Evolutionary conservation across 1,284 basidiomycete species (phyloP).

Genomic region (Pisolithus thermaeus): DNA sequence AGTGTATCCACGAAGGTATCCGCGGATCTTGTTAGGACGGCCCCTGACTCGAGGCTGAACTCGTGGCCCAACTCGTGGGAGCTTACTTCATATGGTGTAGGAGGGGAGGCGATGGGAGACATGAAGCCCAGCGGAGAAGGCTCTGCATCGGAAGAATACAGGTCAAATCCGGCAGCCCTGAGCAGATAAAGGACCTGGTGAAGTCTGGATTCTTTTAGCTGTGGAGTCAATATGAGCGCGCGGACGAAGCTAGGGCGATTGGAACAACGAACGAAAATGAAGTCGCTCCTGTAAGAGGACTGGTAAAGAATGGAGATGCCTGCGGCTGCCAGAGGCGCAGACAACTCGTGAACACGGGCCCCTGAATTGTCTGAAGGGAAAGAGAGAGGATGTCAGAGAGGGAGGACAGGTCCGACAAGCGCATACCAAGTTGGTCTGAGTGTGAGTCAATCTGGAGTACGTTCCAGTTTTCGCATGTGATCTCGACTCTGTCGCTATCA

Average conservation of each 20-base stretch:
- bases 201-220: slow-evolving; percentile 65
- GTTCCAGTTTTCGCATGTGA: slow-evolving; percentile 66
- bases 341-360: slow-evolving; percentile 72
- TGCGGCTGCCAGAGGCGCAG: slow-evolving; percentile 70
- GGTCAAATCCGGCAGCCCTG: slow-evolving; percentile 55
- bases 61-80: slow-evolving; percentile 32
- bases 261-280: slow-evolving; percentile 58
- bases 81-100: slow-evolving; percentile 33
- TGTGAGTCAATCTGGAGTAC: slow-evolving; percentile 76
- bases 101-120: slow-evolving; percentile 34
- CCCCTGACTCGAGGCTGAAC: slow-evolving; percentile 32
- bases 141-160: slow-evolving; percentile 55
- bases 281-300: slow-evolving; percentile 81
- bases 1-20: slow-evolving; percentile 20
- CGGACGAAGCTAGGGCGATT: not conserved
- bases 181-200: slow-evolving; percentile 58
- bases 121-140: slow-evolving; percentile 32
- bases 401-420: slow-evolving; percentile 17
- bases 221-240: not conserved
- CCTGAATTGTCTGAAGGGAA: slow-evolving; percentile 54
- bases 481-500: slow-evolving; percentile 49
- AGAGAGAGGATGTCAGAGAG: not conserved
- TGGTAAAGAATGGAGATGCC: slow-evolving; percentile 84
- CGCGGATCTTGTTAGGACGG: slow-evolving; percentile 34
- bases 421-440: slow-evolving; percentile 52